phyloP scores from a whole-genome alignment of 2,329 filamentous ascomycete species.

The Fusarium pseudoanthophilum region DNA sequence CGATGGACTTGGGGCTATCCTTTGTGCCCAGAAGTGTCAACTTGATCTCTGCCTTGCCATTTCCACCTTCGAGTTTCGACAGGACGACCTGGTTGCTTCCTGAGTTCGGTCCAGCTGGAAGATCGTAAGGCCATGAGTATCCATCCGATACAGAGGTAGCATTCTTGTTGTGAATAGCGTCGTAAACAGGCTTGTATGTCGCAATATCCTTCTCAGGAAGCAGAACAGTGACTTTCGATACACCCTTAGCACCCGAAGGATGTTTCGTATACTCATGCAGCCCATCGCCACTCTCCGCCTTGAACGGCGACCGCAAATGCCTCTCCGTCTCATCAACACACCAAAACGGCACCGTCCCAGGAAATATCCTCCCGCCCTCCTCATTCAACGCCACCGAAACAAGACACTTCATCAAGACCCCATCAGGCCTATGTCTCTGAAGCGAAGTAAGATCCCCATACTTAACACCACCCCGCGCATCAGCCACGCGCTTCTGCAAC shows the following conservation, averaged over 20 bases:
- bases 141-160: not conserved
- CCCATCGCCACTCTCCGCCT: constrained; percentile 35
- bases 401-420: constrained; percentile 67
- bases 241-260: constrained; percentile 61
- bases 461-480: constrained; percentile 48
- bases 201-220: constrained; percentile 41
- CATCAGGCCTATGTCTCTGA: constrained; percentile 65
- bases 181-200: constrained; percentile 40
- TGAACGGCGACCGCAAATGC: constrained; percentile 63
- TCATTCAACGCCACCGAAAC: constrained; percentile 57
- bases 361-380: constrained; percentile 42
- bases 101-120: constrained; percentile 23
- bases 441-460: constrained; percentile 63
- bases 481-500: constrained; percentile 52
- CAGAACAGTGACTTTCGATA: constrained; percentile 56
- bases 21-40: constrained; percentile 38
- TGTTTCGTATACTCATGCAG: constrained; percentile 53
- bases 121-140: constrained; percentile 34
- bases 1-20: constrained; percentile 37
- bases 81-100: constrained; percentile 31
- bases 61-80: constrained; percentile 1
- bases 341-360: constrained; percentile 71
- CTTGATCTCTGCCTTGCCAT: constrained; percentile 26
- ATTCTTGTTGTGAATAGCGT: constrained; percentile 41
- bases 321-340: constrained; percentile 71